Percentiles rank a stretch among this genome's conserved stretches.
Evolutionary conservation across 2,329 filamentous ascomycete genomes (phyloP).

Genomic region (Moelleriella libera): DNA sequence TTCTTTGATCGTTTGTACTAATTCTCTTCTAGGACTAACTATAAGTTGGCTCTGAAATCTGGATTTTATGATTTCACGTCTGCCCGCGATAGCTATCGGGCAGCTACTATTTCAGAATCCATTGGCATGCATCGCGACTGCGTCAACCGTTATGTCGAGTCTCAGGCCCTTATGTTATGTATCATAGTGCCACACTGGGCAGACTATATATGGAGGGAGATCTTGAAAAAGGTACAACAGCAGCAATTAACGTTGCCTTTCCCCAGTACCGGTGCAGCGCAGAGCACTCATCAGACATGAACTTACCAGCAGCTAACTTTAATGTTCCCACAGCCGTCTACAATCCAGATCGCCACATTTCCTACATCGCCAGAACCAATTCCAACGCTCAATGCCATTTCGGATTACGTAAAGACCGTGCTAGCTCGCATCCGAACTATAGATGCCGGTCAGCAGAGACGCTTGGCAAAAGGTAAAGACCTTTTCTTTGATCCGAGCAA

Average conservation of each 20-base stretch:
- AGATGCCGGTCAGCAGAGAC: conserved; percentile 72
- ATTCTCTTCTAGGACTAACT: conserved; percentile 46
- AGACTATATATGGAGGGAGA: conserved; percentile 87
- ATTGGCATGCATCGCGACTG: conserved; percentile 80
- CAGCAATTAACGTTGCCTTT: conserved; percentile 61
- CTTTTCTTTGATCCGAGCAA: conserved; percentile 77
- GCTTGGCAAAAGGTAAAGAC: conserved; percentile 84
- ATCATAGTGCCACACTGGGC: conserved; percentile 87
- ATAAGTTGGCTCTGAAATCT: conserved; percentile 65
- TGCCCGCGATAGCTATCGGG: conserved; percentile 82
- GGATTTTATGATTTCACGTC: conserved; percentile 83
- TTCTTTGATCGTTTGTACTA: too few species aligned
- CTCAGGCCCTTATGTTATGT: conserved; percentile 70
- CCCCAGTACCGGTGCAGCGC: conserved; percentile 45
- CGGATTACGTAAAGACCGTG: conserved; percentile 66
- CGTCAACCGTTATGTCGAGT: conserved; percentile 66
- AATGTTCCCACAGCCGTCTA: too few species aligned
- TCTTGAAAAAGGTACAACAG: conserved; percentile 54
- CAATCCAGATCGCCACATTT: too few species aligned
- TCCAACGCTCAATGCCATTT: conserved; percentile 36
- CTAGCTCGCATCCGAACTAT: conserved; percentile 66
- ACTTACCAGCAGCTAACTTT: too few species aligned
- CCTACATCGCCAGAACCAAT: too few species aligned
- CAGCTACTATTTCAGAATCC: conserved; percentile 60
- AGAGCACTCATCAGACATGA: conserved; percentile 34